Evolutionary conservation across 2,329 filamentous ascomycete species (phyloP), one percentile per base, ranked within the genome.

Genomic region (Penicillium expansum): DNA sequence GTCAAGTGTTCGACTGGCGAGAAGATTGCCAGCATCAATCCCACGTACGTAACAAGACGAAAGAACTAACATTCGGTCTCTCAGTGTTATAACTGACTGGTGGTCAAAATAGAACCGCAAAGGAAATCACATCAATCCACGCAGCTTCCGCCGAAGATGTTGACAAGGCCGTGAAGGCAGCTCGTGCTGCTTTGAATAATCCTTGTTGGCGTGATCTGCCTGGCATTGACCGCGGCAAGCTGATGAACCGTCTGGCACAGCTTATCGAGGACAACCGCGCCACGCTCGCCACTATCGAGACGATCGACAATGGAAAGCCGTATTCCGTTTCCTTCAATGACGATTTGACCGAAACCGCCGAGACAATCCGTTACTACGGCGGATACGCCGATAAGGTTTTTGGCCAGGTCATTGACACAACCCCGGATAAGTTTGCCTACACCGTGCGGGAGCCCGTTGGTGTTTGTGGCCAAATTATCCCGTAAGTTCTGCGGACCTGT

Each of bases 321-420:
- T 67, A 66, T 43, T 61, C 58, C 1, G 60, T 66, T 41, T 64
- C 64, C 5, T 57, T 63, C 27, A 62, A 67, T 37, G 63, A 66
- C 11, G 64, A 66, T 30, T 50, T 66, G 29, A 66, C 62, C 14
- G 64, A 67, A 55, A 65, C 62, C 7, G 62, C 62, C 9, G 64
- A 67, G 45, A 66, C 64, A 14, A 63, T 68, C 13, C 66, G 66
- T 13, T 68, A 68, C 51, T 92, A 91, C 67, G 89, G 82, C 69
- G 91, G 91, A 58, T 94, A 88, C 84, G 89, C 90, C 67, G 90
- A 95, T 81, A 95, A 95, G 86, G 87, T 92, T 63, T 82, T 88
- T 77, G 90, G 90, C 76, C 90, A 91, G 81, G 89, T 90, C 55
- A 85, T 92, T 62, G 88, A 92, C 66, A 87, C 90, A 64, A 78